Evolutionary conservation across 208 protist species (phyloP).

Genomic region (Paratrypanosoma confusum): DNA sequence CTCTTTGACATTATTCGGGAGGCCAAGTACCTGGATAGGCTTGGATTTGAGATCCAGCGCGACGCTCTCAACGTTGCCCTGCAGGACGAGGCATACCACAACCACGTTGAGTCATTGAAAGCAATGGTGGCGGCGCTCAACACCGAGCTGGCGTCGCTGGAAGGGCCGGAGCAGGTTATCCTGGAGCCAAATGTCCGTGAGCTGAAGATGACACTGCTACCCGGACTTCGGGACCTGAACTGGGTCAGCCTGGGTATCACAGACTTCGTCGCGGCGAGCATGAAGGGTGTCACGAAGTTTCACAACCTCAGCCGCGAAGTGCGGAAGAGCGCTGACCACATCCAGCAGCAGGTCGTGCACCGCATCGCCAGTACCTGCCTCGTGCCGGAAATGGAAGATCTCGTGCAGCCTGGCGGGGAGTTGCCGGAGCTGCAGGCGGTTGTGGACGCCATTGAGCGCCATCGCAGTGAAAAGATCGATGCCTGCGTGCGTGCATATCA

Average conservation of each 20-base stretch:
- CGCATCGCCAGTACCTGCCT: constrained; percentile 80
- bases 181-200: constrained; percentile 80
- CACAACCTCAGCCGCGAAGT: constrained; percentile 92
- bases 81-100: constrained; percentile 96
- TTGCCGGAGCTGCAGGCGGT: constrained; percentile 88
- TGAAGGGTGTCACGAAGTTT: constrained; percentile 94
- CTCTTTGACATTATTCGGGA: constrained; percentile 95
- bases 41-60: constrained; percentile 94
- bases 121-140: constrained; percentile 90
- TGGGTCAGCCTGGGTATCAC: constrained; percentile 97
- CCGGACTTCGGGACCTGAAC: constrained; percentile 94
- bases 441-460: constrained; percentile 84
- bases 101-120: constrained; percentile 91
- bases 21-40: constrained; percentile 94
- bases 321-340: constrained; percentile 91
- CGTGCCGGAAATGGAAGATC: constrained; percentile 65
- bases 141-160: constrained; percentile 64
- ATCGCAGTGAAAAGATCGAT: constrained; percentile 68
- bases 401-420: constrained; percentile 73
- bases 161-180: constrained; percentile 87
- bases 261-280: constrained; percentile 91
- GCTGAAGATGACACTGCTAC: constrained; percentile 83
- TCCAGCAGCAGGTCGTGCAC: constrained; percentile 88
- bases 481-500: constrained; percentile 87
- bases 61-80: constrained; percentile 95